Percentiles rank a stretch among this genome's conserved stretches.
phyloP scores from a whole-genome alignment of 148 eudicot genomes.

The Pouteria glomerata region DNA sequence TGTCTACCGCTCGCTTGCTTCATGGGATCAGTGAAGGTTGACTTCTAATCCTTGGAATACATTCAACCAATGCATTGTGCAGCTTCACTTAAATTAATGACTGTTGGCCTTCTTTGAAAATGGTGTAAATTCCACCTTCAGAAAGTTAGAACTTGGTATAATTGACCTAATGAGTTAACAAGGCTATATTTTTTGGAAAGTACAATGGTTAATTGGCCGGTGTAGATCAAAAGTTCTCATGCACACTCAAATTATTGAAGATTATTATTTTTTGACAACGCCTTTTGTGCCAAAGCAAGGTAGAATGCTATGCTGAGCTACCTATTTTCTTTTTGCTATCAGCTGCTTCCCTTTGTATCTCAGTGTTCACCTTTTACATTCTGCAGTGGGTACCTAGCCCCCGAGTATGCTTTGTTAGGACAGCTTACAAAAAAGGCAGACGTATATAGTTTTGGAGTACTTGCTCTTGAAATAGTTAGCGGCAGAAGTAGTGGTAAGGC shows the following conservation, averaged over 20 bases:
- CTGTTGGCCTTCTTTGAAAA: not conserved
- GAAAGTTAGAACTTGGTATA: not conserved
- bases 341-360: not conserved
- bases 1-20: not conserved
- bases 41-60: not conserved
- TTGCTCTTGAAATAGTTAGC: slow-evolving; percentile 56
- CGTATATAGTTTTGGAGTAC: slow-evolving; percentile 61
- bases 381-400: slow-evolving; percentile 61
- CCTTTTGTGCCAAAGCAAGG: not conserved
- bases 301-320: not conserved
- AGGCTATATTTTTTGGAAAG: not conserved
- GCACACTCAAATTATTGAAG: not conserved
- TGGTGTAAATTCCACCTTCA: not conserved
- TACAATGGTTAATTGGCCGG: not conserved
- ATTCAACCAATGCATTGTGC: not conserved
- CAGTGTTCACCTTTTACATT: not conserved
- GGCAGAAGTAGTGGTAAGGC: slow-evolving; percentile 48
- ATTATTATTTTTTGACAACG: not conserved
- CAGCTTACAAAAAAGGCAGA: slow-evolving; percentile 53
- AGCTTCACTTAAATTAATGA: not conserved
- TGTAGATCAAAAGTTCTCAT: too few relatives aligned
- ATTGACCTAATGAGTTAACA: not conserved
- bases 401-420: slow-evolving; percentile 44
- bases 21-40: not conserved
- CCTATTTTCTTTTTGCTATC: not conserved